phyloP scores from a whole-genome alignment of 2,329 filamentous ascomycete genomes.

The Neopestalotiopsis sp. region DNA sequence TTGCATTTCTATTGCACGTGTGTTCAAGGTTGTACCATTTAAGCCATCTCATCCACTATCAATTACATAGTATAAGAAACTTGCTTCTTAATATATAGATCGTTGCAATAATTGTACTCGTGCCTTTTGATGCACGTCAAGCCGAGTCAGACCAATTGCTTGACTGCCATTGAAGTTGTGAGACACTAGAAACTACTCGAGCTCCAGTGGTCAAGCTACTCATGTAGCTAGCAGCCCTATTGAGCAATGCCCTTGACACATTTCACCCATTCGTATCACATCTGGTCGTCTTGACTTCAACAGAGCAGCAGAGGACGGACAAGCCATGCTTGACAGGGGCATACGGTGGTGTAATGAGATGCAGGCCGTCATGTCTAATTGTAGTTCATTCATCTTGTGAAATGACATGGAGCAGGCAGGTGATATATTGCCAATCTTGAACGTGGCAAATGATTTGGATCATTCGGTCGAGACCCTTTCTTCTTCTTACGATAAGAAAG shows the following conservation, averaged over 20 bases:
- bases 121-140: neutral
- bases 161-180: neutral
- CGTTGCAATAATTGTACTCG: too few species aligned
- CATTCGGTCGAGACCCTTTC: too few species aligned
- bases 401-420: too few species aligned
- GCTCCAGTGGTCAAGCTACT: neutral
- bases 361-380: too few species aligned
- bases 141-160: neutral
- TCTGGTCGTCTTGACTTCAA: neutral
- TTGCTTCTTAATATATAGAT: too few species aligned
- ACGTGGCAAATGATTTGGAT: too few species aligned
- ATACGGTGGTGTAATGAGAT: too few species aligned
- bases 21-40: neutral
- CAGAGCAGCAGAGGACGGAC: too few species aligned
- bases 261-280: neutral
- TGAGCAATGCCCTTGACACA: neutral
- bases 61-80: neutral
- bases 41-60: neutral
- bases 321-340: too few species aligned
- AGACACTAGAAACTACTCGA: neutral
- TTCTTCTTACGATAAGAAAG: too few species aligned
- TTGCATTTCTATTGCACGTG: neutral
- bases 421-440: too few species aligned
- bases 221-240: slow-evolving; percentile 4
- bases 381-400: too few species aligned